These are phyloP conservation scores for Pyropia yezoensis DNA, from an alignment of 23 red algal species.

Conservation along the genomic window DNA sequence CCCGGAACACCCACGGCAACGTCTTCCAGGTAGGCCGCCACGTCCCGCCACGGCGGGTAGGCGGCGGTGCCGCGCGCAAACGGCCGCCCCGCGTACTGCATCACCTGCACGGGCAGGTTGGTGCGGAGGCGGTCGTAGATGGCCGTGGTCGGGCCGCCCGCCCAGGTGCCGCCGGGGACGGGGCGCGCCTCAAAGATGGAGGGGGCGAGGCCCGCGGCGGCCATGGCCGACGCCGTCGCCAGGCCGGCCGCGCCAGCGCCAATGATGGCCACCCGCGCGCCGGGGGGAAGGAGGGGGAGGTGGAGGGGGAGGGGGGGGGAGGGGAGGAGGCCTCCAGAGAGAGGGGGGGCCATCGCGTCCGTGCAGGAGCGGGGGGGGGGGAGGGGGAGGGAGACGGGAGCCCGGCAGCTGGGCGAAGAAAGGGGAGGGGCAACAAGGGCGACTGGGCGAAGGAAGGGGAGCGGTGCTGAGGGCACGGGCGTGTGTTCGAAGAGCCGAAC, in stretches of 20 bases:
- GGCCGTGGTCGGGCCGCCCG: conserved; percentile 29
- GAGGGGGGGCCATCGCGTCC: neutral
- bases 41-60: conserved; percentile 6
- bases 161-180: conserved; percentile 72
- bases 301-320: conserved; percentile 5
- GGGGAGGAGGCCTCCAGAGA: conserved; percentile 3
- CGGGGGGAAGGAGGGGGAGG: conserved; percentile 1
- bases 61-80: conserved; percentile 16
- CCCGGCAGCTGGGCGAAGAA: too few species aligned
- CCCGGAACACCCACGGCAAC: conserved; percentile 13
- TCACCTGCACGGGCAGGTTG: conserved; percentile 70
- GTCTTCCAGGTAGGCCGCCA: conserved; percentile 23
- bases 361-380: neutral
- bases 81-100: conserved; percentile 45
- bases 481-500: too few species aligned
- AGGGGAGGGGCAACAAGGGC: neutral
- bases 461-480: too few species aligned
- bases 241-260: conserved; percentile 83
- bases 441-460: too few species aligned
- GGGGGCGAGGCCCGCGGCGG: conserved; percentile 42
- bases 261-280: conserved; percentile 55
- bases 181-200: conserved; percentile 43
- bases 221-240: conserved; percentile 19
- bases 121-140: conserved; percentile 63
- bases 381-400: conserved; percentile 1